phyloP scores from a whole-genome alignment of 106 monocot species.

The Posidonia australis region DNA sequence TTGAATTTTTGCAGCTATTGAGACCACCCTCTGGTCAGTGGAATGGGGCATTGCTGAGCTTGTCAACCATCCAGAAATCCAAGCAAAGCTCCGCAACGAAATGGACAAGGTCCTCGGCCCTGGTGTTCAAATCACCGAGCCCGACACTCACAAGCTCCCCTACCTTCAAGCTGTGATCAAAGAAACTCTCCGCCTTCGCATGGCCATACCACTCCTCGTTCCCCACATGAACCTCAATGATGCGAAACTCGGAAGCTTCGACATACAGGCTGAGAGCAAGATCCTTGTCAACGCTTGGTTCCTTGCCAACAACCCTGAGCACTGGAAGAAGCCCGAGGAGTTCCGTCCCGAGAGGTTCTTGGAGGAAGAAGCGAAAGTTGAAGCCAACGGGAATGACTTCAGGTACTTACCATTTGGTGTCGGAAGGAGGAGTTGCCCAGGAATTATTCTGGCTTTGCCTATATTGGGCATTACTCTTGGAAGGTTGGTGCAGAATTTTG shows the following conservation, averaged over 20 bases:
- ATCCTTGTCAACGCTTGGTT: conserved; percentile 47
- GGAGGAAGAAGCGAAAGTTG: conserved; percentile 25
- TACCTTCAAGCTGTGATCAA: conserved; percentile 7
- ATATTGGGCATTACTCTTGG: conserved; percentile 31
- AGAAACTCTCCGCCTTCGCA: conserved; percentile 22
- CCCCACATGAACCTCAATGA: conserved; percentile 50
- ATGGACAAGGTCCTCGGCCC: conserved; percentile 2
- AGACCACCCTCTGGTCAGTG: conserved; percentile 2
- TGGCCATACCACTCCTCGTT: conserved; percentile 41
- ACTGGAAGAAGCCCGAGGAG: conserved; percentile 33
- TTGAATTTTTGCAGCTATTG: not conserved
- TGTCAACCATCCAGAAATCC: conserved; percentile 4
- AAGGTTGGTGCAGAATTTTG: conserved; percentile 30
- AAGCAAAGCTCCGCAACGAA: not conserved
- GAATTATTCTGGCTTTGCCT: conserved; percentile 40
- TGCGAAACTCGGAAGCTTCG: conserved; percentile 38
- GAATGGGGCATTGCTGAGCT: conserved; percentile 6
- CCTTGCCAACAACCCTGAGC: conserved; percentile 44
- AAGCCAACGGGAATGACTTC: conserved; percentile 38
- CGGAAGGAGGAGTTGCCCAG: conserved; percentile 34
- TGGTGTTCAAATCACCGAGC: conserved; percentile 1
- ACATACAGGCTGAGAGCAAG: conserved; percentile 30
- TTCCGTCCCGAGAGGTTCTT: conserved; percentile 53
- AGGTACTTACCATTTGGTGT: conserved; percentile 39
- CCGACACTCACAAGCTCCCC: conserved; percentile 8